phyloP scores from a whole-genome alignment of 83 land plant species.

The Diphasiastrum complanatum region DNA sequence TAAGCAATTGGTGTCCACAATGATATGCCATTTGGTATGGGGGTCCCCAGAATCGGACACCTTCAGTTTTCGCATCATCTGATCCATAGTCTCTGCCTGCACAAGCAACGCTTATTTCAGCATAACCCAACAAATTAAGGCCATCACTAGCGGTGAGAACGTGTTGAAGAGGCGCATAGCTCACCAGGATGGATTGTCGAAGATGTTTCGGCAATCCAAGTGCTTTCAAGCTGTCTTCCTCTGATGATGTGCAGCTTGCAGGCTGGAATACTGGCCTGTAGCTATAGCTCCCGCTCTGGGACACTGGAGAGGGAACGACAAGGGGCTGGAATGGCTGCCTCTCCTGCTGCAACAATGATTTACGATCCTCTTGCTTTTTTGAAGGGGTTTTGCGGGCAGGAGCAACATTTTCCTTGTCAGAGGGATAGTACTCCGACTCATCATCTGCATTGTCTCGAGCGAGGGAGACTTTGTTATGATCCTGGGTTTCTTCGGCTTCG shows the following conservation, averaged over 20 bases:
- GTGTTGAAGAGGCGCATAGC: no score
- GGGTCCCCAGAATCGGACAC: slow-evolving; percentile 1
- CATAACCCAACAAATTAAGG: no score
- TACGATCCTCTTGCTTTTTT: background rate
- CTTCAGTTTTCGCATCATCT: slow-evolving; percentile 16
- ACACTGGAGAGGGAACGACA: background rate
- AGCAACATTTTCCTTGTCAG: slow-evolving; percentile 35
- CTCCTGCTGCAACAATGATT: background rate
- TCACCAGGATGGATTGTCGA: no score
- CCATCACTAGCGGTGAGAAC: no score
- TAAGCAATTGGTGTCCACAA: slow-evolving; percentile 33
- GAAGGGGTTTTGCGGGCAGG: slow-evolving; percentile 4
- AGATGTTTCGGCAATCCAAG: no score
- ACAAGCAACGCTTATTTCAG: background rate
- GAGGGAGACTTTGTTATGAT: background rate
- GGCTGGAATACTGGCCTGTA: slow-evolving; percentile 16
- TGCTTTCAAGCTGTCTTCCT: no score
- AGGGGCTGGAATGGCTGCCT: slow-evolving; percentile 21
- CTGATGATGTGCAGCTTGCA: background rate
- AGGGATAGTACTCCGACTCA: slow-evolving; percentile 30
- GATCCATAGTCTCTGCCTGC: slow-evolving; percentile 24
- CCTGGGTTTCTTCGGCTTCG: background rate
- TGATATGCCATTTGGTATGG: slow-evolving; percentile 27
- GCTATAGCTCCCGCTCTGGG: slow-evolving; percentile 1
- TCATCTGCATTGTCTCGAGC: slow-evolving; percentile 6